These are phyloP conservation scores for Ceratocystis variospora DNA, from an alignment of 2,329 filamentous ascomycete genomes.

Conservation along the genomic window DNA sequence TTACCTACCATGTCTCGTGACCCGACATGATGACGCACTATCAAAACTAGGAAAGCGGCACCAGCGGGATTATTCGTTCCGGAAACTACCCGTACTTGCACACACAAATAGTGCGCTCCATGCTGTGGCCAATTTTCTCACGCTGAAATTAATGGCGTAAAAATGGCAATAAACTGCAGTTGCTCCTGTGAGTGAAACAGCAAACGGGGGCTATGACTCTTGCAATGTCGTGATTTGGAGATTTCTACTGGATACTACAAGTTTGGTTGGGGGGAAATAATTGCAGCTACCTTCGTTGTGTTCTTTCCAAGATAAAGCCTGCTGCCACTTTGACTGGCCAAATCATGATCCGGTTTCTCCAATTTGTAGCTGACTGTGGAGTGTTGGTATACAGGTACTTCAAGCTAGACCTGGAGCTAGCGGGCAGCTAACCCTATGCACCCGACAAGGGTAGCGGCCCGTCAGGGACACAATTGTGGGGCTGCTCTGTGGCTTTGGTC, in stretches of 20 bases:
- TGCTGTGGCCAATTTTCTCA: background rate
- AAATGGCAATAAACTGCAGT: background rate
- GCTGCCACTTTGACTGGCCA: background rate
- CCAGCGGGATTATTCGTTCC: background rate
- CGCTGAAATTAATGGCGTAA: background rate
- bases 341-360: background rate
- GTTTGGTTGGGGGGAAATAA: background rate
- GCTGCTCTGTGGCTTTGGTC: background rate
- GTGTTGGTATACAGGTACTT: background rate
- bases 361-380: conserved; percentile 1
- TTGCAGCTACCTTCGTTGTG: background rate
- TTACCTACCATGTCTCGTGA: background rate
- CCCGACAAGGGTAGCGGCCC: background rate
- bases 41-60: background rate
- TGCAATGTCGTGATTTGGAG: background rate
- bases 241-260: background rate
- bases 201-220: background rate
- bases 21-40: background rate
- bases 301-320: too few relatives aligned
- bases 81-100: background rate
- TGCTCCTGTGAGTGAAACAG: background rate
- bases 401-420: background rate
- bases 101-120: background rate
- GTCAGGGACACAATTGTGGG: conserved; percentile 7
- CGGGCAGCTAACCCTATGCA: background rate